Percentiles rank a stretch among this genome's conserved stretches.
Conservation (phyloP, 805 yeast species). For the Lachancea cidri region DNA sequence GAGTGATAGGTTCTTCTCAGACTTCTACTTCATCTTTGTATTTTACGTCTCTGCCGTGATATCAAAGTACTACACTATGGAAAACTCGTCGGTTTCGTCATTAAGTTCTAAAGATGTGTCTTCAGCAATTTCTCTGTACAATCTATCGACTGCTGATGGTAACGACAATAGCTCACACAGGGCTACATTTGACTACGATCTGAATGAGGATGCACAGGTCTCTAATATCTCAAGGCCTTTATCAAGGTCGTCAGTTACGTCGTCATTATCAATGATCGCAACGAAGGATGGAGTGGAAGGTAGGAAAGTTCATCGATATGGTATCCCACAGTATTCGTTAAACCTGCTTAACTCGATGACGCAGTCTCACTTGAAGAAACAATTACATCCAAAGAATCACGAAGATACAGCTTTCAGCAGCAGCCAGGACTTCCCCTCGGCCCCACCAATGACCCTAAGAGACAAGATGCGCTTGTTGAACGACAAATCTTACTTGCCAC, state of each 20-base stretch:
- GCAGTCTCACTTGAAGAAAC: conserved; percentile 13
- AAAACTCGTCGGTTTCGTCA: conserved; percentile 17
- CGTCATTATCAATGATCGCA: conserved; percentile 68
- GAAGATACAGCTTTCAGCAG: conserved; percentile 6
- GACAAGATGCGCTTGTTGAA: conserved; percentile 42
- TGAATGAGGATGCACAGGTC: conserved; percentile 15
- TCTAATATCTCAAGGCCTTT: conserved; percentile 46
- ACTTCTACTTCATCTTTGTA: not conserved
- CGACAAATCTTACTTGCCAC: conserved; percentile 19
- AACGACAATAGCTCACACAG: conserved; percentile 12
- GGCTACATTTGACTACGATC: conserved; percentile 21
- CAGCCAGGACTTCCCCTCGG: conserved; percentile 23
- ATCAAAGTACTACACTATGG: not conserved
- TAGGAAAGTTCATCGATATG: conserved; percentile 43
- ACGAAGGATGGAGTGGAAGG: conserved; percentile 74
- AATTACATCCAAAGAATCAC: conserved; percentile 1
- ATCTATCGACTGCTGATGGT: conserved; percentile 12
- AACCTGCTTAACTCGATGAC: conserved; percentile 35
- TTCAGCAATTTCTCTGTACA: conserved; percentile 19
- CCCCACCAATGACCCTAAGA: conserved; percentile 40
- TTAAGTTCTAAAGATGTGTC: conserved; percentile 20
- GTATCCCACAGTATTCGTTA: conserved; percentile 37
- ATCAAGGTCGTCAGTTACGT: conserved; percentile 57
- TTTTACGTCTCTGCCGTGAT: not conserved
- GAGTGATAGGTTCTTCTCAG: no score